phyloP scores from a whole-genome alignment of 495 filamentous ascomycete species.

The Aspergillus cavernicola region DNA sequence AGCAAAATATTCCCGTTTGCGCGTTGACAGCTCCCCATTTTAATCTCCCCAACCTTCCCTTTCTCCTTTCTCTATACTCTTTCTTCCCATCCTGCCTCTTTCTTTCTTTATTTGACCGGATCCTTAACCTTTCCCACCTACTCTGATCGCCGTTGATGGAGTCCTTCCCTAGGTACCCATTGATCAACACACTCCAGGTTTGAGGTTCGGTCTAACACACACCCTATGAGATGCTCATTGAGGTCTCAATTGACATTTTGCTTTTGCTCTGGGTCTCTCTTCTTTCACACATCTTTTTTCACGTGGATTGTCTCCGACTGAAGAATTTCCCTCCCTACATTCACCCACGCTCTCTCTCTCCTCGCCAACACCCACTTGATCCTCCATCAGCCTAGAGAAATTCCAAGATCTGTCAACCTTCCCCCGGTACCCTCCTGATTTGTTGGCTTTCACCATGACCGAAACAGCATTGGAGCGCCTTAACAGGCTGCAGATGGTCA shows the following conservation, averaged over 20 bases:
- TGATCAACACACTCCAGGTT: neutral
- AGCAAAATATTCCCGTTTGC: too few species aligned
- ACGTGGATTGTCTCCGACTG: neutral
- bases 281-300: neutral
- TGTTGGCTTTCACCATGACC: neutral
- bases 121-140: neutral
- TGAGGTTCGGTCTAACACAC: neutral
- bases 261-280: neutral
- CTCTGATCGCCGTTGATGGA: too few species aligned
- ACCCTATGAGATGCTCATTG: neutral
- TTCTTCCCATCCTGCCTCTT: neutral
- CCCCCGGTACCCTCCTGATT: neutral
- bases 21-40: neutral
- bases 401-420: neutral
- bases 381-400: neutral
- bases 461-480: constrained; percentile 16
- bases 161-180: too few species aligned
- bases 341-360: neutral
- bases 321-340: neutral
- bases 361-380: neutral
- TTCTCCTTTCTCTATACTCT: neutral
- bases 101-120: too few species aligned
- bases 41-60: neutral
- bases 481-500: constrained; percentile 30
- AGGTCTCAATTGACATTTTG: neutral